These are phyloP conservation scores for Chamaecrista fasciculata DNA, from an alignment of 306 rosid genomes.

Conservation along the genomic window DNA sequence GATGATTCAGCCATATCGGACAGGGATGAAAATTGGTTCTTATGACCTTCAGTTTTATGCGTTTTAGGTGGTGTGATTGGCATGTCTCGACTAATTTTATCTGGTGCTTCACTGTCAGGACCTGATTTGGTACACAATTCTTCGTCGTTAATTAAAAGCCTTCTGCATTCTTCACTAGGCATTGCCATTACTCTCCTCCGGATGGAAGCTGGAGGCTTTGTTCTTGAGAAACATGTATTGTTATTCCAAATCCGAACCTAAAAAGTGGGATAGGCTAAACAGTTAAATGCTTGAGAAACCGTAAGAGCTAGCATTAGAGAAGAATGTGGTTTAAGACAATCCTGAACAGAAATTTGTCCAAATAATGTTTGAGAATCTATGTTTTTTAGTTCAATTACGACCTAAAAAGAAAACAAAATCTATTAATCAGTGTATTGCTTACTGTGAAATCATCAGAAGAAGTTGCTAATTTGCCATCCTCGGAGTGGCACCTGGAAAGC, in stretches of 20 bases:
- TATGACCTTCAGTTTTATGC: slow-evolving; percentile 51
- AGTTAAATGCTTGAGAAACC: slow-evolving; percentile 1
- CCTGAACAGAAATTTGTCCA: neutral
- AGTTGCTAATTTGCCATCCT: slow-evolving; percentile 82
- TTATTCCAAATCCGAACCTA: slow-evolving; percentile 80
- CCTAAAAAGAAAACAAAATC: neutral
- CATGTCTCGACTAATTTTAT: slow-evolving; percentile 20
- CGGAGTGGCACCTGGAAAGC: slow-evolving; percentile 60
- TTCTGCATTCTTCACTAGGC: slow-evolving; percentile 50
- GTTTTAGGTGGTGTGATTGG: slow-evolving; percentile 49
- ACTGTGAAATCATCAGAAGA: slow-evolving; percentile 90
- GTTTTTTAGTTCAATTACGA: neutral
- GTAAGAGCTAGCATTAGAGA: neutral
- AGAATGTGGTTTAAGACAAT: neutral
- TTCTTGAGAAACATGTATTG: slow-evolving; percentile 32
- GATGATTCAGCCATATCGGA: slow-evolving; percentile 36
- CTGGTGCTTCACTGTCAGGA: slow-evolving; percentile 21
- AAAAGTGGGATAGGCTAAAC: slow-evolving; percentile 8
- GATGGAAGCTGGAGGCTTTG: slow-evolving; percentile 44
- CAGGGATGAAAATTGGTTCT: slow-evolving; percentile 37
- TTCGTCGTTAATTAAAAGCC: slow-evolving; percentile 42
- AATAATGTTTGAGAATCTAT: slow-evolving; percentile 1
- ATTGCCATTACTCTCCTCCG: slow-evolving; percentile 86
- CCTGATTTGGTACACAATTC: slow-evolving; percentile 30
- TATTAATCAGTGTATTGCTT: slow-evolving; percentile 22